Evolutionary conservation across 169 alveolate genomes (phyloP), one percentile per base, ranked within the genome.

Genomic region (Cryptosporidium parvum): DNA sequence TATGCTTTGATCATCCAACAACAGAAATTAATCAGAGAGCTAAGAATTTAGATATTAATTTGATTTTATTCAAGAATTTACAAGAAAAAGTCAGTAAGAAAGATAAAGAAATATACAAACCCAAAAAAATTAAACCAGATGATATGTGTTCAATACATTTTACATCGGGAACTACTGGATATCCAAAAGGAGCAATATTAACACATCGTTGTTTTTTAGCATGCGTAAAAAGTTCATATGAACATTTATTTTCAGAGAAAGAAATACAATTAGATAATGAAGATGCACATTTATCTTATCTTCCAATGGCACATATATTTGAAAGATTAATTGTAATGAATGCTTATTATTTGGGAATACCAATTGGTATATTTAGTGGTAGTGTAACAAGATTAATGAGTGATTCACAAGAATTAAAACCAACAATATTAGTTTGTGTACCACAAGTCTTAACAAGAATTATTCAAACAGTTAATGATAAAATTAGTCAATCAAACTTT

Each of bases 141-240:
- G 91, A 92, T 18, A 59, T 92, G 53, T 92, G 84, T 73, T 94
- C 97, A 29, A 71, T 95, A 26, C 95, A 96, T 68, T 96, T 94
- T 85, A 95, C 98, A n/a, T 91, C 96, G 35, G 99, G 99, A 16
- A 97, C 99, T 21, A 97, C 99, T 31, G 98, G 98, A 21, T 72
- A 84, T 42, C 98, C 99, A 35, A 97, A 97, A 91, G 99, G 98
- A 7, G 98, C 96, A 5, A 86, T 96, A 91, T 72, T 95, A 58
- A 89, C 97, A 26, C 98, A 97, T 86, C 89, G 92, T 21, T 93
- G 94, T 70, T 48, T 94, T 26, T 85, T 94, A 44, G 92, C 96
- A 18, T 75, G 94, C 9, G 85, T 93, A 2, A 95, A 93, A 37
- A 85, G 87, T 2, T 51, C 85, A 0, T 65, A 72, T 16, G 69